Evolutionary conservation across 83 land plant genomes (phyloP).

Genomic region (Thuja plicata): DNA sequence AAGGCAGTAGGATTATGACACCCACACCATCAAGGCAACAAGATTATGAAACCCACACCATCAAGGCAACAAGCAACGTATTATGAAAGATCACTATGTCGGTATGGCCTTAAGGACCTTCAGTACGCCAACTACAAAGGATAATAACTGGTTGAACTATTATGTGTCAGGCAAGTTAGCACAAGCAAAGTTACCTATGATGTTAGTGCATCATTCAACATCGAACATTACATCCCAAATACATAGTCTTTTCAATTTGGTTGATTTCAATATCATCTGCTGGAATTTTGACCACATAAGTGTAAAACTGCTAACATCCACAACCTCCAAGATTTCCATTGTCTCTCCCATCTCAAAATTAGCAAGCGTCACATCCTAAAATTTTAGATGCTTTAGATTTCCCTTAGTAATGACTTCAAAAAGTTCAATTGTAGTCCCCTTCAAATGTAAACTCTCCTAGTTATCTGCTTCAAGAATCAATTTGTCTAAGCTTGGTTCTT

Average conservation of each 20-base stretch:
- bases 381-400: slow-evolving; percentile 47
- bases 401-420: slow-evolving; percentile 68
- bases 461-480: slow-evolving; percentile 73
- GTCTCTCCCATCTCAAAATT: slow-evolving; percentile 68
- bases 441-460: slow-evolving; percentile 54
- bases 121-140: background rate
- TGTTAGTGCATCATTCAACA: background rate
- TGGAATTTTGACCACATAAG: too few relatives aligned
- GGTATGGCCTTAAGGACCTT: background rate
- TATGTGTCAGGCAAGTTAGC: background rate
- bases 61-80: background rate
- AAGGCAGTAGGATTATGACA: background rate
- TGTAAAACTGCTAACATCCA: too few relatives aligned
- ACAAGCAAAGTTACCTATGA: background rate
- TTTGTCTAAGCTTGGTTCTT: slow-evolving; percentile 64
- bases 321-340: slow-evolving; percentile 15
- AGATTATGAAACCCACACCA: background rate
- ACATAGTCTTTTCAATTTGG: slow-evolving; percentile 45
- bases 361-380: slow-evolving; percentile 65
- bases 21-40: background rate
- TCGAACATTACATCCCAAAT: too few relatives aligned
- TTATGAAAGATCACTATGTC: background rate
- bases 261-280: slow-evolving; percentile 61
- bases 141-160: background rate
- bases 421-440: slow-evolving; percentile 57